Conservation (phyloP, 2,329 filamentous ascomycete species). For the Tolypocladium nubicola region DNA sequence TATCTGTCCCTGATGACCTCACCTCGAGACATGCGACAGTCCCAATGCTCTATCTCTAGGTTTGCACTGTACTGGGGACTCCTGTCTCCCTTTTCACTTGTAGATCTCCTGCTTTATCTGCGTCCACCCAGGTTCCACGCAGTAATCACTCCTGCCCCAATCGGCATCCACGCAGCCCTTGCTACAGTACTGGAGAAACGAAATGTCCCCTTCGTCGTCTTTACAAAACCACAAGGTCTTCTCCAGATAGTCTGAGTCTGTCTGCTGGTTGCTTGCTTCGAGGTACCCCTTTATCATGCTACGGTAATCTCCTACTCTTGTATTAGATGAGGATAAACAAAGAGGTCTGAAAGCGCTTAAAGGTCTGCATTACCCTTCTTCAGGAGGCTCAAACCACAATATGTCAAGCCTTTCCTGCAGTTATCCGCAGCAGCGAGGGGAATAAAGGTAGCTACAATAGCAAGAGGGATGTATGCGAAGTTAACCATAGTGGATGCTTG, state of each 20-base stretch:
- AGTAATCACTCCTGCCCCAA: neutral
- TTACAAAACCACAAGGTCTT: neutral
- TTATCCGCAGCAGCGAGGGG: neutral
- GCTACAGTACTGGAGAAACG: neutral
- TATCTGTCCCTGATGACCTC: no score
- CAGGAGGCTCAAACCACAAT: neutral
- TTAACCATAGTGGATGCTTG: neutral
- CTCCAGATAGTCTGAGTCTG: neutral
- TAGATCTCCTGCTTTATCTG: no score
- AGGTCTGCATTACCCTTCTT: neutral
- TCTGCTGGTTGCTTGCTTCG: no score
- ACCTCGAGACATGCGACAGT: no score
- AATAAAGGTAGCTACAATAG: neutral
- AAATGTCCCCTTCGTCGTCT: neutral
- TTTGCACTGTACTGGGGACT: neutral
- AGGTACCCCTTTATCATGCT: no score
- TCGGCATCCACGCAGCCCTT: neutral
- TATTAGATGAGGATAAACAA: no score
- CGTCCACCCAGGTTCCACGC: neutral
- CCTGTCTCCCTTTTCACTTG: neutral
- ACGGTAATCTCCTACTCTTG: neutral
- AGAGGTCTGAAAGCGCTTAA: neutral
- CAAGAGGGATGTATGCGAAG: neutral
- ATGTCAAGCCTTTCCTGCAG: neutral
- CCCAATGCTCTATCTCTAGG: neutral